Base-by-base conservation (phyloP, 2,329 filamentous ascomycete species). In the Annulohypoxylon truncatum region DNA sequence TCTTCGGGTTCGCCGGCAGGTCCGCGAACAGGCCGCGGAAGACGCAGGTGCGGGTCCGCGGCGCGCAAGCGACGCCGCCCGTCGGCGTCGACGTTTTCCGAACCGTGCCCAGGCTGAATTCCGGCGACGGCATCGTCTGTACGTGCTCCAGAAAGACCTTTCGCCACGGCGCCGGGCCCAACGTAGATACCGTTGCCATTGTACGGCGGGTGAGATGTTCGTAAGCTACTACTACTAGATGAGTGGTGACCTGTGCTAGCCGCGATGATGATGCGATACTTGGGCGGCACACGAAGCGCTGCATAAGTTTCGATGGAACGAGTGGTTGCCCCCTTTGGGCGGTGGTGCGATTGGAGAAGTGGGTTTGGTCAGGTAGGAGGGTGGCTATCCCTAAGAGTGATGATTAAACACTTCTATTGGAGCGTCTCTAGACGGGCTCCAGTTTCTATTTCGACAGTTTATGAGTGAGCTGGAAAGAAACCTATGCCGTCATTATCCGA, bases 21-120 rank as follows among this genome's bases (percentile, higher is more conserved):
- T 86, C 84, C 0, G 89, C 90, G 88, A 92, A 97, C 80, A 97
- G 89, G 71, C 94, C 93, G 66, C 95, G 91, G 80, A 89, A 95
- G 74, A 97, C 89, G 79, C 94, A 96, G 74, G 89, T 94, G 56
- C 94, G 88, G 7, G 88, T 90, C 57, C 92, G 87, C 1, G 89
- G 85, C 4, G 75, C 61, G 68, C 77, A 78, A 84, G 82, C 79
- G 8, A 79, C 79, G 7, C 79, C 71, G 46, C 77, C 55, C 47
- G 68, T 55, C 3, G 65, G 9, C 7, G 58, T 51, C 0, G 75
- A 66, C 22, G 74, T 68, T 20, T 77, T 74, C 66, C 84, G 85
- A 13, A 87, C 74, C 1, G 85, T 87, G 73, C 81, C 81, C 52
- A 89, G 81, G 20, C 78, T 79, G 73, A 87, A 87, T 55, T 79